Conservation (phyloP, 106 monocot genomes). For the Acorus gramineus region DNA sequence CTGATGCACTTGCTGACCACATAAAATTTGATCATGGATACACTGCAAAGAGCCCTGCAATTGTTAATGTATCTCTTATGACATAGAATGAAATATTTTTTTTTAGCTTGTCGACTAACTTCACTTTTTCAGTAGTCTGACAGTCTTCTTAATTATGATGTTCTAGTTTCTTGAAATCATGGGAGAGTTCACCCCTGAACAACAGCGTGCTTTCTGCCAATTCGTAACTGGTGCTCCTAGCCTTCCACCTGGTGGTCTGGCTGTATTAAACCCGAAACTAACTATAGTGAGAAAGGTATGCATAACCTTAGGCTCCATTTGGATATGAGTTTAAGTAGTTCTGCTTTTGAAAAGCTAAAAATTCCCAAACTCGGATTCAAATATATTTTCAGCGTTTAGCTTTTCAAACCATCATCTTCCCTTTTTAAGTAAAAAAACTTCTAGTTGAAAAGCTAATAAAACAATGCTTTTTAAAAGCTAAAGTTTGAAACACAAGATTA, state of each 20-base stretch:
- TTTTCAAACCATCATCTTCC: no score
- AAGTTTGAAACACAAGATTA: no score
- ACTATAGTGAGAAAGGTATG: constrained; percentile 96
- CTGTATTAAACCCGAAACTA: constrained; percentile 86
- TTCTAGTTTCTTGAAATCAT: constrained; percentile 87
- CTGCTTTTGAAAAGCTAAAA: no score
- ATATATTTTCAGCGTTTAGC: no score
- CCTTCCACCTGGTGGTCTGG: constrained; percentile 88
- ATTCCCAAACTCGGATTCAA: no score
- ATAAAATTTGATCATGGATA: constrained; percentile 99
- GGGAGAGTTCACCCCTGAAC: constrained; percentile 78
- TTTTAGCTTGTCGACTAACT: not conserved
- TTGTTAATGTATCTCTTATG: constrained; percentile 46
- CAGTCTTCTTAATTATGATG: no score
- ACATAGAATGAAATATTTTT: not conserved
- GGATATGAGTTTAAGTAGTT: no score
- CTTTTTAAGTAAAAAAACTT: no score
- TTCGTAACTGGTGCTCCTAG: constrained; percentile 97
- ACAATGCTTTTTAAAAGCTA: no score
- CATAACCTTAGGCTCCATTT: no score
- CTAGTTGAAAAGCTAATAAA: no score
- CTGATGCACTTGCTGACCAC: constrained; percentile 71
- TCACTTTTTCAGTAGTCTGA: not conserved
- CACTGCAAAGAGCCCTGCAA: constrained; percentile 78
- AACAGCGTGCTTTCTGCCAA: constrained; percentile 83